Evolutionary conservation across 2,329 filamentous ascomycete genomes (phyloP), one percentile per base, ranked within the genome.

Genomic region (Claviceps pazoutovae): DNA sequence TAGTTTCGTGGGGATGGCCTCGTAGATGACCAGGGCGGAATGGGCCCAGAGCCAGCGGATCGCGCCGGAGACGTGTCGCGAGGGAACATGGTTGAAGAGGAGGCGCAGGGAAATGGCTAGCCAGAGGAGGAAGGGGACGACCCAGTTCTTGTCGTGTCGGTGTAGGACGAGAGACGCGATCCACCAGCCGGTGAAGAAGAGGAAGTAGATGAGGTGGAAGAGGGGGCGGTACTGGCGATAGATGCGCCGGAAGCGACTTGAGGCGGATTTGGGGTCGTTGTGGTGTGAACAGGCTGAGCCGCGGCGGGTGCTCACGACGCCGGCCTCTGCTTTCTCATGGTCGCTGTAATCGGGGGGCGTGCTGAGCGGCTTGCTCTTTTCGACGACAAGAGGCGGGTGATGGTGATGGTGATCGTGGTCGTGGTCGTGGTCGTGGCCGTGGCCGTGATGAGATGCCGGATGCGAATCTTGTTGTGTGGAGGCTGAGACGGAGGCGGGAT

Each of bases 111-210:
- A 80, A 59, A 94, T 82, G 57, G 73, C 75, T 46, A 95, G 78
- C 74, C 84, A 95, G 46, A 95, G 64, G 49, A 95, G 74, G 68
- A 94, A 93, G 0, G 89, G 88, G 48, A 90, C 79, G 52, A 94
- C 68, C 88, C 88, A 95, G 61, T 87, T 88, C 67, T 74, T 74
- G 61, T 88, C 80, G 54, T 83, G 59, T 54, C 80, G 80, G 64
- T 91, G 87, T 50, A 88, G 72, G 54, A 89, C 73, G 47, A 91
- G 70, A 51, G 82, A 79, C 6, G 84, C 82, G 57, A 90, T 83
- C 84, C 84, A 90, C 86, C 86, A 89, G 60, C 72, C 74, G 3
- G 72, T 74, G 55, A 72, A 71, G 51, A 74, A 57, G 48, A 59
- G 57, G 50, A 70, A 70, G 60, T 75, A 57, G 61, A 72, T 58